Evolutionary conservation across 2,329 filamentous ascomycete genomes (phyloP).

Genomic region (Alternaria ventricosa): DNA sequence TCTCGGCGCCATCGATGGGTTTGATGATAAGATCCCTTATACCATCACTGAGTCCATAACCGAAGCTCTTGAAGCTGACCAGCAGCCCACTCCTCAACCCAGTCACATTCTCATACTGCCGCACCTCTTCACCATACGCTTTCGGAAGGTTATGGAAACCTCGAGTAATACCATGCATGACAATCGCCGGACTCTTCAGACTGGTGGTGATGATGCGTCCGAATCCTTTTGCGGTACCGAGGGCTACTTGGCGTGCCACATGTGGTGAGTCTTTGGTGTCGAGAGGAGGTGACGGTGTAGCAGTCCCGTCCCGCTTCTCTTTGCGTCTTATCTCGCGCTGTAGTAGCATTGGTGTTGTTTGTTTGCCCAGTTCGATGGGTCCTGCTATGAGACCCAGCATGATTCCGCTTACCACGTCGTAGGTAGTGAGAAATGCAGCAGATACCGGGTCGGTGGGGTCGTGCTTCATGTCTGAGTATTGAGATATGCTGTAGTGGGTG

Average conservation of each 20-base stretch:
- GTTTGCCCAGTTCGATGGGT: constrained; percentile 25
- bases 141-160: constrained; percentile 87
- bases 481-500: constrained; percentile 14
- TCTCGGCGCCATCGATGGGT: constrained; percentile 69
- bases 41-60: constrained; percentile 77
- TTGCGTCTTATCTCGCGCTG: background rate
- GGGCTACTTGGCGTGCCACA: constrained; percentile 58
- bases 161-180: constrained; percentile 77
- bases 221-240: constrained; percentile 70
- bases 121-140: constrained; percentile 81
- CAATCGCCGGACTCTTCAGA: constrained; percentile 79
- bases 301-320: background rate
- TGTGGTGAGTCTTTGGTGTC: constrained; percentile 8
- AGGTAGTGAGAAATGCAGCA: constrained; percentile 26
- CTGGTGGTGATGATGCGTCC: constrained; percentile 72
- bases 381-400: constrained; percentile 29
- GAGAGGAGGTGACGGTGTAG: background rate
- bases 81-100: constrained; percentile 74
- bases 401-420: constrained; percentile 31
- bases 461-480: constrained; percentile 17
- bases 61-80: constrained; percentile 78
- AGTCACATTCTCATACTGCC: constrained; percentile 76
- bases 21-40: constrained; percentile 80
- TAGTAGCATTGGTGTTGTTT: constrained; percentile 13
- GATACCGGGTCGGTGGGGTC: constrained; percentile 35